Conservation (phyloP, 768 basidiomycete genomes). For the Mycena rebaudengoi region DNA sequence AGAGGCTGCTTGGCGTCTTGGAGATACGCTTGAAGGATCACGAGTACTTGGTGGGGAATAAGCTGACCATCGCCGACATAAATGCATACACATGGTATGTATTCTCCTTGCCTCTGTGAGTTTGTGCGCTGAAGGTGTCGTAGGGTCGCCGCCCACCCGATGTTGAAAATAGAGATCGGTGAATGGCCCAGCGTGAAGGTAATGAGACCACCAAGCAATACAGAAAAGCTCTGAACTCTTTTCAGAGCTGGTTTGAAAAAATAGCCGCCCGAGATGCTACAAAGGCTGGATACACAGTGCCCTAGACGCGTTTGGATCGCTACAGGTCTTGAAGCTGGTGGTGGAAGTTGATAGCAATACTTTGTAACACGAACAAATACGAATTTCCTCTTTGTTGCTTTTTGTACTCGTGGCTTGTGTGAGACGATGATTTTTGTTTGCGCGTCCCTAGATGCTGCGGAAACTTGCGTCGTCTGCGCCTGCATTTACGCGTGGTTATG, state of each 20-base stretch:
- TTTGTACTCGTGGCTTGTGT: too few species aligned
- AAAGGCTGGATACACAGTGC: conserved; percentile 13
- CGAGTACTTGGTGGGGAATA: conserved; percentile 56
- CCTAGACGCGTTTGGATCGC: background rate
- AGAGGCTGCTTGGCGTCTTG: conserved; percentile 56
- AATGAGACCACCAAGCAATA: background rate
- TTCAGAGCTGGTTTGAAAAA: conserved; percentile 46
- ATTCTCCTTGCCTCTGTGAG: conserved; percentile 10
- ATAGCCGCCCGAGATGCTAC: conserved; percentile 42
- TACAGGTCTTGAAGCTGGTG: background rate
- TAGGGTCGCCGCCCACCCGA: conserved; percentile 44
- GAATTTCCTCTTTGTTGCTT: too few species aligned
- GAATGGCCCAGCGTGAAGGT: conserved; percentile 51
- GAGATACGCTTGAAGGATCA: conserved; percentile 52
- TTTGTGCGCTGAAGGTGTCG: background rate
- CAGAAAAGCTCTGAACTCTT: background rate
- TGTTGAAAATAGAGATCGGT: conserved; percentile 45
- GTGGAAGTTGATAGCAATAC: background rate
- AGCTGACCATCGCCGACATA: conserved; percentile 51
- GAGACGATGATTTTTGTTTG: too few species aligned
- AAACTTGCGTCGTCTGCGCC: conserved; percentile 28
- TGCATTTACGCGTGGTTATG: conserved; percentile 39
- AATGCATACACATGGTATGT: conserved; percentile 40
- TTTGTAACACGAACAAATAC: conserved; percentile 10
- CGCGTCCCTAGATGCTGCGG: conserved; percentile 24